phyloP scores from a whole-genome alignment of 164 flowering plant genomes.

The Houttuynia cordata region DNA sequence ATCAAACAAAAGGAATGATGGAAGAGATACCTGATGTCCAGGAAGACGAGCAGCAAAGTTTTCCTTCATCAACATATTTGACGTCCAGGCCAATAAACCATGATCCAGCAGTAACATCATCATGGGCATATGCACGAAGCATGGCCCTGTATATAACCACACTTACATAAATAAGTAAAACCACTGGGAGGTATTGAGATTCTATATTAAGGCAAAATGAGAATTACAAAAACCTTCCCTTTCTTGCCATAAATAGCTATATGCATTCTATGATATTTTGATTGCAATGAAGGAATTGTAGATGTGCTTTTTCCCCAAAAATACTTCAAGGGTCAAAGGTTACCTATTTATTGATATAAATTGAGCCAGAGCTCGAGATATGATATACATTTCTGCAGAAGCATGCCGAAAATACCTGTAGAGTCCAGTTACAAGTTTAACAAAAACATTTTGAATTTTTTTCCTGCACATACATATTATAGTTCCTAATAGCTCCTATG shows the following conservation, averaged over 20 bases:
- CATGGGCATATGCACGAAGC: slow-evolving; percentile 87
- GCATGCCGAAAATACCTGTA: slow-evolving; percentile 91
- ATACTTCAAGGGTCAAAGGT: neutral
- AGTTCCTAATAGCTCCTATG: neutral
- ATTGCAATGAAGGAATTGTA: too few species aligned
- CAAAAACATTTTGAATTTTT: too few species aligned
- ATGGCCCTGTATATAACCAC: slow-evolving; percentile 32
- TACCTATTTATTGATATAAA: slow-evolving; percentile 84
- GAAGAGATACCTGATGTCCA: slow-evolving; percentile 71
- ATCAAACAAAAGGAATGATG: slow-evolving; percentile 5
- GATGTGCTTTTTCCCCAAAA: neutral
- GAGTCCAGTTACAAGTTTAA: neutral
- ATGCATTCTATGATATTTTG: too few species aligned
- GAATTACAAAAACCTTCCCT: too few species aligned
- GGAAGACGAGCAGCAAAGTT: slow-evolving; percentile 74
- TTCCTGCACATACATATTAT: too few species aligned
- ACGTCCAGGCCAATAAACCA: slow-evolving; percentile 94
- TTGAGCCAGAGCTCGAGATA: slow-evolving; percentile 79
- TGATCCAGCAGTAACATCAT: slow-evolving; percentile 85
- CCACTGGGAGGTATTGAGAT: too few species aligned
- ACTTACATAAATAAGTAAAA: neutral
- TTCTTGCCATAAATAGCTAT: too few species aligned
- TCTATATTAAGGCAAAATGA: too few species aligned
- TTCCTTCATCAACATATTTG: slow-evolving; percentile 64
- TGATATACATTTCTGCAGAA: slow-evolving; percentile 77